Conservation (phyloP, 768 basidiomycete species). For the Coprinellus micaceus region DNA sequence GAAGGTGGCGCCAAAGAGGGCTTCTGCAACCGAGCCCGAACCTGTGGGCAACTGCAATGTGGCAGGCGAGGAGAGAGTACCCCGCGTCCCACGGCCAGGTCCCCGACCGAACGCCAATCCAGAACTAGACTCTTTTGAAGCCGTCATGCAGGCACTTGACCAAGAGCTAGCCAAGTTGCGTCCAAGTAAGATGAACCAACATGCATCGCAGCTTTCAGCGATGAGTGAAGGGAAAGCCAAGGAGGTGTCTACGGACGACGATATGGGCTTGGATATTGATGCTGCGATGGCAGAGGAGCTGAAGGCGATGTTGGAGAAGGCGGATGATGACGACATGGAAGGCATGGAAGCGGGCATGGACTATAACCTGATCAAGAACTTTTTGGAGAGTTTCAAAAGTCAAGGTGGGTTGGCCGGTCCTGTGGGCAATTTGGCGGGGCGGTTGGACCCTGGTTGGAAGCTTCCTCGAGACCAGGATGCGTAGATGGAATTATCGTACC, state of each 20-base stretch:
- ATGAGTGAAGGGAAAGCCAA: conserved; percentile 38
- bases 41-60: neutral
- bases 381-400: conserved; percentile 92
- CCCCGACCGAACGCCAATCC: conserved; percentile 52
- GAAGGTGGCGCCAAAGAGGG: conserved; percentile 11
- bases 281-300: conserved; percentile 90
- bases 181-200: conserved; percentile 18
- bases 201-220: neutral
- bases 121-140: conserved; percentile 87
- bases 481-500: neutral
- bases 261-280: conserved; percentile 54
- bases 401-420: conserved; percentile 90
- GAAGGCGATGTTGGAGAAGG: conserved; percentile 52
- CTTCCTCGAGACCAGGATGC: conserved; percentile 1
- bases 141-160: conserved; percentile 96
- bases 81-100: conserved; percentile 23
- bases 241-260: conserved; percentile 27
- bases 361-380: conserved; percentile 93
- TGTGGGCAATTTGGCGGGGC: conserved; percentile 83
- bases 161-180: conserved; percentile 60
- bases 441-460: conserved; percentile 71
- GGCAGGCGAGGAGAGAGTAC: conserved; percentile 6
- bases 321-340: conserved; percentile 50
- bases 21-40: conserved; percentile 1
- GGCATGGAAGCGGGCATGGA: conserved; percentile 57